phyloP scores from a whole-genome alignment of 805 yeast genomes.

The Kurtzmaniella cleridarum region DNA sequence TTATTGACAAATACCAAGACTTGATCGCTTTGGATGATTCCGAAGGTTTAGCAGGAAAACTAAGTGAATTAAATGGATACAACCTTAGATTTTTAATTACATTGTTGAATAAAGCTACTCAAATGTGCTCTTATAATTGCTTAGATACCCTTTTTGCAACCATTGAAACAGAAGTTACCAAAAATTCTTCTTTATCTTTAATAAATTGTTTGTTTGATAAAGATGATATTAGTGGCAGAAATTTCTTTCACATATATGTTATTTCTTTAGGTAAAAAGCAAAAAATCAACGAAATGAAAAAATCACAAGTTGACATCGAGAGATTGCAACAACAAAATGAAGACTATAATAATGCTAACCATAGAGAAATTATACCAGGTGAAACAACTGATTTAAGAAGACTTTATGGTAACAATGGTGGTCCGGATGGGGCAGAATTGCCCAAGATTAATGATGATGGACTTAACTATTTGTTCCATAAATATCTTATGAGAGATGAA shows the following conservation, averaged over 20 bases:
- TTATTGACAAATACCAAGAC: slow-evolving; percentile 15
- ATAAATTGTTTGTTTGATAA: slow-evolving; percentile 40
- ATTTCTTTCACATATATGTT: slow-evolving; percentile 79
- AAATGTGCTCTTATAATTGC: slow-evolving; percentile 49
- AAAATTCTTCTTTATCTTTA: slow-evolving; percentile 5
- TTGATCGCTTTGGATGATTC: slow-evolving; percentile 38
- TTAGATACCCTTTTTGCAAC: slow-evolving; percentile 52
- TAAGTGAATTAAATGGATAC: slow-evolving; percentile 35
- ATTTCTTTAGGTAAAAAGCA: slow-evolving; percentile 70
- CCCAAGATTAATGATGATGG: slow-evolving; percentile 46
- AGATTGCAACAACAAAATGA: slow-evolving; percentile 9
- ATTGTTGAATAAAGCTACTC: slow-evolving; percentile 60
- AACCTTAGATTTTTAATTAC: slow-evolving; percentile 55
- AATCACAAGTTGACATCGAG: slow-evolving; percentile 3
- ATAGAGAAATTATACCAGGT: slow-evolving; percentile 49
- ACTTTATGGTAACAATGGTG: slow-evolving; percentile 20
- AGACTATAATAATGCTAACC: slow-evolving; percentile 18
- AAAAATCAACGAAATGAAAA: slow-evolving; percentile 22
- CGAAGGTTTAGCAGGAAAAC: slow-evolving; percentile 36
- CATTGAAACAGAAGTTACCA: slow-evolving; percentile 23
- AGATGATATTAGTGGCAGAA: slow-evolving; percentile 73
- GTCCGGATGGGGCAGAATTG: slow-evolving; percentile 56
- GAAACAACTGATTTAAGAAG: slow-evolving; percentile 22
- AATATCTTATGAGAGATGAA: slow-evolving; percentile 23
- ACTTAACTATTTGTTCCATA: slow-evolving; percentile 51